A percentile compares a stretch with the other conserved stretches of the same genome.
Conservation (phyloP, 2,329 filamentous ascomycete genomes). For the Thermothelomyces thermophilus region DNA sequence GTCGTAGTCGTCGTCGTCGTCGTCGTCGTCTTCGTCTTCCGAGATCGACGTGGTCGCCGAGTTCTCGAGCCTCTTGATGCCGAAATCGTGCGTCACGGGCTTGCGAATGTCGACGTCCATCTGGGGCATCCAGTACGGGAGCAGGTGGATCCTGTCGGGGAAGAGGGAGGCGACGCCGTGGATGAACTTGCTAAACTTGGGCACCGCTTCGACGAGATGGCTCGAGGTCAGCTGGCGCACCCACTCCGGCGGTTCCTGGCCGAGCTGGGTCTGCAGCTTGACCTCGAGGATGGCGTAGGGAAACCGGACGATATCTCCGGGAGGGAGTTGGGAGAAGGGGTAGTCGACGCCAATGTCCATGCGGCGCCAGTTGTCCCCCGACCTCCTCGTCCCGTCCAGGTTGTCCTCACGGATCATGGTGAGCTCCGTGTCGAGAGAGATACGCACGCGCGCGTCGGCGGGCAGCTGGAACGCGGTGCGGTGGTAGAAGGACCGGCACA, state of each 20-base stretch:
- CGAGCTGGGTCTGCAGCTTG: conserved; percentile 92
- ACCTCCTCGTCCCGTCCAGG: conserved; percentile 67
- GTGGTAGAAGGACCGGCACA: conserved; percentile 95
- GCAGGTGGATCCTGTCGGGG: conserved; percentile 75
- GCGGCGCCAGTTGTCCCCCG: conserved; percentile 87
- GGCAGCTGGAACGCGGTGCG: conserved; percentile 96
- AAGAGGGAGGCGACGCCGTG: conserved; percentile 87
- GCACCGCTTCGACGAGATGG: conserved; percentile 95
- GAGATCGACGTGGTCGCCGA: conserved; percentile 73
- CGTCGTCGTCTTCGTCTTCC: conserved; percentile 61
- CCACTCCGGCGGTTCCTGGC: conserved; percentile 94
- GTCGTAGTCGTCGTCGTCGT: conserved; percentile 63
- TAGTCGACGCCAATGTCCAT: conserved; percentile 97
- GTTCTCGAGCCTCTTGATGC: conserved; percentile 73
- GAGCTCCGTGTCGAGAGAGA: conserved; percentile 92
- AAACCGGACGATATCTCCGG: conserved; percentile 82
- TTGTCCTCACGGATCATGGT: conserved; percentile 96
- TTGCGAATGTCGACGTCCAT: conserved; percentile 98
- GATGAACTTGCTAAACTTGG: conserved; percentile 99
- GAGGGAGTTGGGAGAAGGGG: conserved; percentile 82
- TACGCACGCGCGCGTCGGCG: conserved; percentile 89
- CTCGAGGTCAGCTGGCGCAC: conserved; percentile 87
- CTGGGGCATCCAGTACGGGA: conserved; percentile 97
- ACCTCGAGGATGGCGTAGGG: conserved; percentile 96
- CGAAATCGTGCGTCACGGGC: conserved; percentile 79